These are phyloP conservation scores for Purshia tridentata DNA, from an alignment of 306 rosid species.

Conservation along the genomic window DNA sequence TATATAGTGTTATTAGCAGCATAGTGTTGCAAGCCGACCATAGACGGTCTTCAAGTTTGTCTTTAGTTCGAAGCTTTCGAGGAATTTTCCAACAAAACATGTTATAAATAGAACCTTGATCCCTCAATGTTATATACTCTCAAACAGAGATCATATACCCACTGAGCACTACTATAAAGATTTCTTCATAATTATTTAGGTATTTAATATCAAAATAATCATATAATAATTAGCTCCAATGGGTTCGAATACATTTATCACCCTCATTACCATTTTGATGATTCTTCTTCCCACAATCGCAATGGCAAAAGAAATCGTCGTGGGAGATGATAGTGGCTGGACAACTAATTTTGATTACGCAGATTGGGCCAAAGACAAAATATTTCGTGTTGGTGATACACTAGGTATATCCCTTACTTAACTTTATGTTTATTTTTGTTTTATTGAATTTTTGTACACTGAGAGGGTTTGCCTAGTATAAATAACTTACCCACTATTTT, in stretches of 20 bases:
- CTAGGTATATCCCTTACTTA: slow-evolving; percentile 29
- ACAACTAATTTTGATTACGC: slow-evolving; percentile 24
- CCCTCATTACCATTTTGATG: slow-evolving; percentile 29
- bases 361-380: slow-evolving; percentile 40
- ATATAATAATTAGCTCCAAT: not conserved
- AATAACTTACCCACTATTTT: no score
- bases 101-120: not conserved
- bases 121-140: not conserved
- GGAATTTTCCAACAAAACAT: not conserved
- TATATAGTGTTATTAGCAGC: not conserved
- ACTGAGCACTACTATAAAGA: not conserved
- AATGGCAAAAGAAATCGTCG: slow-evolving; percentile 37
- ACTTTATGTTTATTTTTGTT: no score
- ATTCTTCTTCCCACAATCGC: slow-evolving; percentile 40
- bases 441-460: not conserved
- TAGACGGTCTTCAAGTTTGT: slow-evolving; percentile 3
- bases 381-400: slow-evolving; percentile 43
- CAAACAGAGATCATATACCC: not conserved
- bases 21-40: not conserved
- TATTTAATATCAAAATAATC: not conserved
- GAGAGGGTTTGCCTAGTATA: no score
- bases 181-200: not conserved
- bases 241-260: slow-evolving; percentile 5
- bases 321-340: slow-evolving; percentile 51
- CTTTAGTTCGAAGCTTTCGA: not conserved